Evolutionary conservation across 345 rosid species (phyloP), one percentile per base, ranked within the genome.

Genomic region (Pseudoturritis turrita): DNA sequence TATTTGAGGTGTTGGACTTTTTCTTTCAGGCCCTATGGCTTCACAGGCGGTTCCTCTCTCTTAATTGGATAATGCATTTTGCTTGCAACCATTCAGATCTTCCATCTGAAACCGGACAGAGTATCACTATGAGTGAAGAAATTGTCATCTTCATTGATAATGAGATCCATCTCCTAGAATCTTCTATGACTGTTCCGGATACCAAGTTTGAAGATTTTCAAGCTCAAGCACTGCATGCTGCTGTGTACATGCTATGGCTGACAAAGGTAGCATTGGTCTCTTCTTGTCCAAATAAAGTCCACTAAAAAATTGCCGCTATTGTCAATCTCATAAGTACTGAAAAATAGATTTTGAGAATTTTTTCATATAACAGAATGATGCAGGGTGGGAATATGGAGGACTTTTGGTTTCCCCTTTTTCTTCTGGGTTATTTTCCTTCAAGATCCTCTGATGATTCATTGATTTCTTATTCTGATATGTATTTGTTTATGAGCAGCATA

Each of bases 41-140:
- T 61, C 88, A 95, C 70, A 87, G 96, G 3, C 87, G 96, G 15
- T 94, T 86, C 76, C 90, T 94, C 55, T 83, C 90, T 59, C 75
- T 81, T 8, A 72, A 59, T 57, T 85, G 88, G 88, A 71, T 89
- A 26, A 63, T 74, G 74, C 71, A 82, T 82, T 76, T 88, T 35
- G 53, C 63, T 17, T 41, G 47, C 70, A 54, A 62, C n/a, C 44
- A 41, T 46, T 75, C 58, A 47, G 66, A 58, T 26, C 39, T 21
- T 26, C 46, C 54, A 47, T 40, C 61, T 15, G 71, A 55, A 70
- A 9, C 61, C 4, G 25, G 18, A 56, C 23, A 56, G 67, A 55
- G 61, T 76, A 62, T 46, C 19, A 13, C 10, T 11, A 49, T 14
- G 36, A 76, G 74, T 47, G 70, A 70, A 41, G 74, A 70, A 56